Base-by-base conservation (phyloP, 306 rosid species). In the Prunus padus region DNA sequence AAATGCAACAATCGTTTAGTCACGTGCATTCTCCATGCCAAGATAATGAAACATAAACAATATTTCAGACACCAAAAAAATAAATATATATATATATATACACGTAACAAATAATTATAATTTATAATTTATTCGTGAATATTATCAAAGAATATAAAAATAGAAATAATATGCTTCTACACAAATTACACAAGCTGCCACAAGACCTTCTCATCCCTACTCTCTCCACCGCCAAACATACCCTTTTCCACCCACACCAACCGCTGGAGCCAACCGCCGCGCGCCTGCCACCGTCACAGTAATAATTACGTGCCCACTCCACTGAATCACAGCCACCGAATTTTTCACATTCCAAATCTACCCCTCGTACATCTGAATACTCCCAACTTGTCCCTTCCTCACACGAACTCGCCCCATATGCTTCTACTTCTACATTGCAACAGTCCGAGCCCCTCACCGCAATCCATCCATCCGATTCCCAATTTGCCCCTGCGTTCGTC, bases 381-480 rank as follows among this genome's bases (percentile, higher is more conserved):
- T 81, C 90, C 86, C 4, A 59, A 65, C 26, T 20, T 61, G 47
- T 67, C 79, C 75, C 85, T 52, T 40, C 89, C 5, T 28, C 49
- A 52, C 70, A 54, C 14, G n/a, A 64, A 22, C 9, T 61, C 50
- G 28, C 80, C 31, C 63, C 71, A 50, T 50, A 71, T 54, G 37
- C 19, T 54, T 77, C 86, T 18, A 25, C 31, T 54, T 42, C 77
- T 19, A 11, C 47, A 3, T 71, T 31, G 8, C 42, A 37, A 37
- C 75, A 23, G 4, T n/a, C 70, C 33, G 50, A 3, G 3, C 56
- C 52, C 84, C 96, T 88, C 77, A 90, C 97, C 76, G 23, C 77
- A 69, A 75, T 69, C 98, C 97, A 95, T 30, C 80, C 89, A 13
- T 88, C 85, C 0, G 77, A 76, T 85, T 90, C 97, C 98, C 98